Percentiles rank a stretch among this genome's conserved stretches.
phyloP scores from a whole-genome alignment of 2,329 filamentous ascomycete genomes.

The Pyricularia pennisetigena region DNA sequence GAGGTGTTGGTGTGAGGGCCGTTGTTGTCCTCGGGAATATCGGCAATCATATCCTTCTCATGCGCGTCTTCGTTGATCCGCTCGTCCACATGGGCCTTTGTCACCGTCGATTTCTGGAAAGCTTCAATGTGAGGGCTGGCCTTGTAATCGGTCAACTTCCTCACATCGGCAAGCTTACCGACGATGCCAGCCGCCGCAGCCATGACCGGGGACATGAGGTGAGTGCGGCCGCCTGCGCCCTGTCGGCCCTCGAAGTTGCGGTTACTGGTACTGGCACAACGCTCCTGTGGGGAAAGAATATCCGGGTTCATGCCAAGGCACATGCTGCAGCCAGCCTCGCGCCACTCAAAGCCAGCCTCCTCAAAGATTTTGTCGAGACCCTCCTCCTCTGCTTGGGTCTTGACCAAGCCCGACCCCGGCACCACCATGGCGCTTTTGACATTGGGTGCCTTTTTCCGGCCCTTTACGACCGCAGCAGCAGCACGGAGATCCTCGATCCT shows the following conservation, averaged over 20 bases:
- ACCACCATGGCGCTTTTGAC: conserved; percentile 95
- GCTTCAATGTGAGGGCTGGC: conserved; percentile 51
- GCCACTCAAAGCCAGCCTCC: conserved; percentile 94
- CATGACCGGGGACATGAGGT: conserved; percentile 96
- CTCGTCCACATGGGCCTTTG: conserved; percentile 35
- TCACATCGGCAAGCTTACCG: conserved; percentile 86
- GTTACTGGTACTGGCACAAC: conserved; percentile 92
- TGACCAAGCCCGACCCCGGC: conserved; percentile 88
- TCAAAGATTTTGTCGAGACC: conserved; percentile 87
- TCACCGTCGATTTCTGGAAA: conserved; percentile 17
- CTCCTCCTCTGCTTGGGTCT: conserved; percentile 82
- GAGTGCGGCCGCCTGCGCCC: conserved; percentile 82
- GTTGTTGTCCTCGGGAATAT: conserved; percentile 53
- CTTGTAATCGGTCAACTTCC: conserved; percentile 59
- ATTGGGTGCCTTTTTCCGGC: conserved; percentile 77
- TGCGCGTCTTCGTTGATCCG: conserved; percentile 38
- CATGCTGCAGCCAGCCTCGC: conserved; percentile 98
- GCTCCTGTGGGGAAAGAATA: conserved; percentile 83
- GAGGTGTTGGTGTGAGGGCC: conserved; percentile 54
- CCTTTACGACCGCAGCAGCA: conserved; percentile 77
- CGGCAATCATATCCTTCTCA: conserved; percentile 42
- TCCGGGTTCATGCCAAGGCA: conserved; percentile 99
- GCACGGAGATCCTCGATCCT: conserved; percentile 91
- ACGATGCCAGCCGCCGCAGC: conserved; percentile 83
- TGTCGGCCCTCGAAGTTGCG: conserved; percentile 97